A percentile compares a stretch with the other conserved stretches of the same genome.
These are phyloP conservation scores for Neurospora sp. DNA, from an alignment of 495 filamentous ascomycete genomes.

Conservation along the genomic window DNA sequence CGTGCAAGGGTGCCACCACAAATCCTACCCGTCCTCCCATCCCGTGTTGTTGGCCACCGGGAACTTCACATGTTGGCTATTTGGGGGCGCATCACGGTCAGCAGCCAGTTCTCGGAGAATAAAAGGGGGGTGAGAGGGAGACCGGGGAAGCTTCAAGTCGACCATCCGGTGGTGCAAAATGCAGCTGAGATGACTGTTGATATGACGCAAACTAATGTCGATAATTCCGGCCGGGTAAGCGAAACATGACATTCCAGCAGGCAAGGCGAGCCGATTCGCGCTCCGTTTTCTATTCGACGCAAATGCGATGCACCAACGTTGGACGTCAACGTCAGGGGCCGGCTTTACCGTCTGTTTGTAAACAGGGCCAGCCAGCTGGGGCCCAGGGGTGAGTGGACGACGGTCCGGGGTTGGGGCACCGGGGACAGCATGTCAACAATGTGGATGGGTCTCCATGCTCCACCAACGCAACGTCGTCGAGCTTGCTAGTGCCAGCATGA, in stretches of 20 bases:
- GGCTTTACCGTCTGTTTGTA: not conserved
- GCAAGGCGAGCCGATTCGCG: not conserved
- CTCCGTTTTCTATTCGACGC: not conserved
- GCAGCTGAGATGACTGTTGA: not conserved
- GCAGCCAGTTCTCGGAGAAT: not conserved
- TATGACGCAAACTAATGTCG: not conserved
- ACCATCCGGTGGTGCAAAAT: not conserved
- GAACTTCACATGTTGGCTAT: not conserved
- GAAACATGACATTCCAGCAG: not conserved
- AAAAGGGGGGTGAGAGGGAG: not conserved
- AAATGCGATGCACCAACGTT: not conserved
- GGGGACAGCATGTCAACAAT: not conserved
- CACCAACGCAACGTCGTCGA: not conserved
- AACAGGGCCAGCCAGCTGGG: not conserved
- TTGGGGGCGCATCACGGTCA: not conserved
- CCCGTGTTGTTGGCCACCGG: not conserved
- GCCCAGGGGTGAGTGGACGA: not conserved
- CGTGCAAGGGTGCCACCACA: not conserved
- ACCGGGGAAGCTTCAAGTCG: not conserved
- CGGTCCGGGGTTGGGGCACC: not conserved
- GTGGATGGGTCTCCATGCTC: not conserved
- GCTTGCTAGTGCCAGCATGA: not conserved
- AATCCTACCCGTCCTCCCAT: not conserved
- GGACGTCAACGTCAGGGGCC: not conserved
- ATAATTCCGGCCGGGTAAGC: not conserved